Base-by-base conservation (phyloP, 1,284 basidiomycete genomes). In the Malassezia japonica region DNA sequence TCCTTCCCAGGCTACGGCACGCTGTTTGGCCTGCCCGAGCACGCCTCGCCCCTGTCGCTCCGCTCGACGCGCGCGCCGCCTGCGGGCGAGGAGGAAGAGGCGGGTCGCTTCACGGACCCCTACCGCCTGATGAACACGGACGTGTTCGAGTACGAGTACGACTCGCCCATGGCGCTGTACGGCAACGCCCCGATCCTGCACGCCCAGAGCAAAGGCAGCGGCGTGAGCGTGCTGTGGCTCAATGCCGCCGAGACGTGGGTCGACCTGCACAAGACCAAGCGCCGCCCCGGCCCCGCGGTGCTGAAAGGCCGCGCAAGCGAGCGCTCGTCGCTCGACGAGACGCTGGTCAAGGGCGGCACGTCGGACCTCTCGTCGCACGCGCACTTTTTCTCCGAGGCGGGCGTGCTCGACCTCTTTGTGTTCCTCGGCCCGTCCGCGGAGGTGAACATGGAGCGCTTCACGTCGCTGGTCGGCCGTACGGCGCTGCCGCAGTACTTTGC, bases 321-420 rank as follows among this genome's bases (percentile, higher is more conserved):
- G 12, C 24, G 33, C 7, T 41, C 50, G 34, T 27, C 12, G 27
- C 12, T 40, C 2, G 44, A 51, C 34, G 16, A 27, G 3, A 10
- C 24, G 25, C 13, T 34, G n/a, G 24, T 34, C 18, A 13, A 21
- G 3, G 50, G 50, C 35, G 54, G 50, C 37, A 38, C 47, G 10
- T 32, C 46, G 12, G 18, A 43, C 20, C 55, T 37, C 29, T 49
- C 58, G n/a, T 64, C 67, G 29, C 53, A 67, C 44, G 12, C 91
- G 0, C 91, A 98, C 74, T 98, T 92, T 88, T 83, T 96, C 57
- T 89, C 89, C 13, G 92, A 99, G 75, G 88, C 87, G 2, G 94
- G 92, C 44, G 88, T 98, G 52, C 79, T 99, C 43, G 94, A 98
- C 72, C 74, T 95, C 8, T 88, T 98, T 75, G 78, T 98, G 57